A percentile compares a stretch with the other conserved stretches of the same genome.
Evolutionary conservation across 176 grass and related monocot species (phyloP).

Genomic region (Zoysia japonica): DNA sequence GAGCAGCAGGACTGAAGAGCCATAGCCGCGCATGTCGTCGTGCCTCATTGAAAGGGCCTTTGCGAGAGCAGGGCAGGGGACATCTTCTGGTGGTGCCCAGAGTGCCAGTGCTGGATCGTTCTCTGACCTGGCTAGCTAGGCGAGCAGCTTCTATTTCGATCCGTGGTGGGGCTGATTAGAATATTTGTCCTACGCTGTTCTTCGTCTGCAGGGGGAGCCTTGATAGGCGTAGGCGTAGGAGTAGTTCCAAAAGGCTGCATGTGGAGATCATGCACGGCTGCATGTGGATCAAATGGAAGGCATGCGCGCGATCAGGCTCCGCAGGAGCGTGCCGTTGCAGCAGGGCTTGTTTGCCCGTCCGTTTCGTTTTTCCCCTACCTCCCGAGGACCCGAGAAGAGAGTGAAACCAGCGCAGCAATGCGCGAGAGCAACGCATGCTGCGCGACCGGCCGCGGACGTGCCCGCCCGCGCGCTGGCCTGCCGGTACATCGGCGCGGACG

Average conservation of each 20-base stretch:
- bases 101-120: constrained; percentile 25
- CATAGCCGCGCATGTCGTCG: no score
- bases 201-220: background rate
- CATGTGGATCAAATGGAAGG: background rate
- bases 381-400: no score
- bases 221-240: background rate
- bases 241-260: background rate
- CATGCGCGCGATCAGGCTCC: background rate
- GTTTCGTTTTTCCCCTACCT: no score
- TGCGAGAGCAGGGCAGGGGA: background rate
- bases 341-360: no score
- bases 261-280: background rate
- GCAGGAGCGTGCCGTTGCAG: background rate
- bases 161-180: constrained; percentile 5
- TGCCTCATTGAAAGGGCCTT: no score
- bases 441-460: no score
- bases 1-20: background rate
- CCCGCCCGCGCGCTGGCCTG: no score
- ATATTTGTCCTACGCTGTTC: constrained; percentile 44
- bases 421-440: no score
- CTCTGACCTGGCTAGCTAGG: constrained; percentile 13
- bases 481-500: no score
- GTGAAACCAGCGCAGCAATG: no score
- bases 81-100: constrained; percentile 31
- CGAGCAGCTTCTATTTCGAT: constrained; percentile 33